These are phyloP conservation scores for Apiotrichum laibachii DNA, from an alignment of 1,284 basidiomycete genomes.

Conservation along the genomic window DNA sequence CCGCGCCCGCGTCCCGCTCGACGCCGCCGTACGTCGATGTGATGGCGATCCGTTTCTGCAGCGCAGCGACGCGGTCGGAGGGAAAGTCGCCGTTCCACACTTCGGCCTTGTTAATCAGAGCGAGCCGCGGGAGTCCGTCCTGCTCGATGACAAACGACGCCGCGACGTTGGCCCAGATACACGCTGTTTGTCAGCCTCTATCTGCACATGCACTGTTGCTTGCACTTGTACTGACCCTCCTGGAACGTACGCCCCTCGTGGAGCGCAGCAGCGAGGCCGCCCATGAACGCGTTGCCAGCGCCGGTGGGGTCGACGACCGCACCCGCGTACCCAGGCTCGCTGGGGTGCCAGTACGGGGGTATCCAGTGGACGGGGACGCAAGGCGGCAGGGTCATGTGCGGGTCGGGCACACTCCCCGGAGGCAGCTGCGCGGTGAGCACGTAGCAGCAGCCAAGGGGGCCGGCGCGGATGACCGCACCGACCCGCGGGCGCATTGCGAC, in stretches of 20 bases:
- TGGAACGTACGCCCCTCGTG: constrained; percentile 30
- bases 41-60: constrained; percentile 5
- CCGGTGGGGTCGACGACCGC: constrained; percentile 47
- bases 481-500: constrained; percentile 20
- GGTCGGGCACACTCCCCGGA: background rate
- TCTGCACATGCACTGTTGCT: no score
- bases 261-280: constrained; percentile 43
- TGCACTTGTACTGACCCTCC: constrained; percentile 30
- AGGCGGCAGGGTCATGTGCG: constrained; percentile 1
- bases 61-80: constrained; percentile 19
- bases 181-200: constrained; percentile 25
- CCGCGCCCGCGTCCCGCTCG: background rate
- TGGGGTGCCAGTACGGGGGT: constrained; percentile 31
- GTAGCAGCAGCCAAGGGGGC: constrained; percentile 34
- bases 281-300: constrained; percentile 49
- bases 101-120: constrained; percentile 21
- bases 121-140: constrained; percentile 37
- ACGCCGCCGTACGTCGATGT: background rate
- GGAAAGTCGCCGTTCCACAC: constrained; percentile 39
- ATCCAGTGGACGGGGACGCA: constrained; percentile 29
- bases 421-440: constrained; percentile 16
- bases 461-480: constrained; percentile 33
- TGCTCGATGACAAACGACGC: constrained; percentile 48
- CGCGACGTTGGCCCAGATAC: constrained; percentile 44
- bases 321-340: constrained; percentile 17